A percentile compares a stretch with the other conserved stretches of the same genome.
These are phyloP conservation scores for Durusdinium trenchii DNA, from an alignment of 73 alveolate species.

Conservation along the genomic window DNA sequence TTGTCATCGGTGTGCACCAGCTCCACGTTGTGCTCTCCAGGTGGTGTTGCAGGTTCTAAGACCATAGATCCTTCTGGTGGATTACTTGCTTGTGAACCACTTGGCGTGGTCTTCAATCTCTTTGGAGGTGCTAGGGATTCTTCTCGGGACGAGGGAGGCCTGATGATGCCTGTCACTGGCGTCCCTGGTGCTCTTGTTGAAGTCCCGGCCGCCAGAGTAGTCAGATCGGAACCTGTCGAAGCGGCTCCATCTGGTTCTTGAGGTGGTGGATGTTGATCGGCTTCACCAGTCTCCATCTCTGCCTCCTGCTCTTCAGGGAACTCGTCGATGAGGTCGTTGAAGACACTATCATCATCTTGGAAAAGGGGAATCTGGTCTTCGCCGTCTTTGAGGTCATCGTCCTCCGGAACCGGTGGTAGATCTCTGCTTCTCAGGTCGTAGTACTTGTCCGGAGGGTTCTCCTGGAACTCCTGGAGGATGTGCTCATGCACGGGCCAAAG, in stretches of 20 bases:
- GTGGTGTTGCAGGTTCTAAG: too few relatives aligned
- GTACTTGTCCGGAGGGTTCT: not conserved
- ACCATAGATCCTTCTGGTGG: too few relatives aligned
- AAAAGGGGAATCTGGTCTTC: not conserved
- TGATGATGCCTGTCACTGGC: not conserved
- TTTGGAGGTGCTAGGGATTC: not conserved
- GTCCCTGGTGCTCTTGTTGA: constrained; percentile 18
- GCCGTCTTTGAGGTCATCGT: too few relatives aligned
- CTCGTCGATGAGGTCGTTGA: too few relatives aligned
- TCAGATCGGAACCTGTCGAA: not conserved
- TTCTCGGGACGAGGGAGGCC: not conserved
- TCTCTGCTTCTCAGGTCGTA: not conserved
- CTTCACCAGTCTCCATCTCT: too few relatives aligned
- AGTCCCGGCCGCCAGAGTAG: not conserved
- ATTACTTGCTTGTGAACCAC: too few relatives aligned
- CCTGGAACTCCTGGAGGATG: not conserved
- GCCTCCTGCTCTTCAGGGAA: too few relatives aligned
- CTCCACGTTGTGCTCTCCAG: too few relatives aligned
- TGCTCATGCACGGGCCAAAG: not conserved
- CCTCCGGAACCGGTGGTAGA: too few relatives aligned
- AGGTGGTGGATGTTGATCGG: not conserved
- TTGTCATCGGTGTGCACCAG: too few relatives aligned
- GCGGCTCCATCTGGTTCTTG: not conserved
- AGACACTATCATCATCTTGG: not conserved
- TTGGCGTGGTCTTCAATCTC: not conserved